Evolutionary conservation across 495 filamentous ascomycete genomes (phyloP), one percentile per base, ranked within the genome.

Genomic region (Podospora fimiseda): DNA sequence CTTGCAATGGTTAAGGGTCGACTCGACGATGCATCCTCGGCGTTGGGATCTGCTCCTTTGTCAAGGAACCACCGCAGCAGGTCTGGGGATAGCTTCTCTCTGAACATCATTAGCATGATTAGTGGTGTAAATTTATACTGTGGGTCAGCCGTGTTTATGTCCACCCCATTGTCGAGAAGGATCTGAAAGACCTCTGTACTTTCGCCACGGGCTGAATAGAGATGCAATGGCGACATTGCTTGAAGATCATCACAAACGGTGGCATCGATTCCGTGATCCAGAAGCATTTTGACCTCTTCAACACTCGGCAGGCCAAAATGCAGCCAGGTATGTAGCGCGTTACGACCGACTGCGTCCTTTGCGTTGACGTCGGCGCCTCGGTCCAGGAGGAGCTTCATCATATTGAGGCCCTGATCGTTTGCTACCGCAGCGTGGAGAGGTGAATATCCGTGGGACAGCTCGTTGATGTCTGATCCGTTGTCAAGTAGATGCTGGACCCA

Each of bases 381-480:
- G n/a, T 66, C 53, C 36, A 83, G 48, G 13, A 84, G 58, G 44
- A 81, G 49, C 50, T 68, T 59, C 21, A 82, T 69, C 13, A 79
- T 74, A 43, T 77, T 70, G 1, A 36, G 43, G 1, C 72, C 60
- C 5, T 20, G 5, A 18, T 68, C 70, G 63, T 75, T 70, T 19
- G 68, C 69, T 9, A 74, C 74, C 0, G 79, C 79, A 44, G 80
- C 65, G 64, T 82, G 80, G 33, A 82, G 56, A 9, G 74, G 64
- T 0, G 73, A 80, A 64, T 36, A 57, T 0, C 50, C 52, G 2
- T 37, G 24, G 4, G 52, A 58, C 4, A 56, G 20, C 8, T n/a
- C 47, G 36, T 60, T 52, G 7, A 57, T 5, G 9, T 55, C 57
- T 22, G 50, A 53, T 3, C 60, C 60, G 11, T 46, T 49, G 16